phyloP scores from a whole-genome alignment of 345 rosid genomes.

The Pistacia integerrima region DNA sequence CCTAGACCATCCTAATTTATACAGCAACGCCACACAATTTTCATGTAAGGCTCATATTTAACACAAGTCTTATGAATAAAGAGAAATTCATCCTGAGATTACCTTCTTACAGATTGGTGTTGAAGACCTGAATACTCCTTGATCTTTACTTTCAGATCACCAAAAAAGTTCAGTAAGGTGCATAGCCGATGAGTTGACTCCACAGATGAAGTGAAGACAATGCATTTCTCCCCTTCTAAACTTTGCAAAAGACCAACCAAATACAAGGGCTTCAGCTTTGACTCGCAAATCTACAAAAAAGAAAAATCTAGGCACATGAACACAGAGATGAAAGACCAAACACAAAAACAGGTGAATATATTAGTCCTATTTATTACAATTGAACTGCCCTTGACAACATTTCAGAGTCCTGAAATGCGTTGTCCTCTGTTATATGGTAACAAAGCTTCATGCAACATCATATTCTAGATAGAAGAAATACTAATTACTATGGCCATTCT shows the following conservation, averaged over 20 bases:
- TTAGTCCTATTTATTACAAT: neutral
- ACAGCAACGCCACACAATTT: neutral
- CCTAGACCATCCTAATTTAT: neutral
- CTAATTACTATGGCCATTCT: neutral
- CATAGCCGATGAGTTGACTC: constrained; percentile 86
- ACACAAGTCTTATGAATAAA: neutral
- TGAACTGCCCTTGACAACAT: neutral
- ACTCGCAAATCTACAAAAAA: constrained; percentile 61
- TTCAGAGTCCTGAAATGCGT: no score
- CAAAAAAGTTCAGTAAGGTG: constrained; percentile 75
- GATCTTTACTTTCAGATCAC: constrained; percentile 66
- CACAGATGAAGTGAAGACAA: constrained; percentile 86
- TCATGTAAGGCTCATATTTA: neutral
- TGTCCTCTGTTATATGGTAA: neutral
- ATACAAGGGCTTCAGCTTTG: constrained; percentile 78
- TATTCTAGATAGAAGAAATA: neutral
- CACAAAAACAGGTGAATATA: neutral
- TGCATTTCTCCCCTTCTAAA: constrained; percentile 75
- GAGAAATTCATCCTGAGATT: constrained; percentile 16
- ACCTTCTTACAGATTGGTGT: constrained; percentile 83
- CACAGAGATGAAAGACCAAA: neutral
- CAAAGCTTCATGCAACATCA: neutral
- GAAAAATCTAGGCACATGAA: neutral
- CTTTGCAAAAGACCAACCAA: constrained; percentile 75
- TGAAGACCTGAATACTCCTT: constrained; percentile 90